Evolutionary conservation across 179 eudicot genomes (phyloP).

Genomic region (Actinidia chinensis): DNA sequence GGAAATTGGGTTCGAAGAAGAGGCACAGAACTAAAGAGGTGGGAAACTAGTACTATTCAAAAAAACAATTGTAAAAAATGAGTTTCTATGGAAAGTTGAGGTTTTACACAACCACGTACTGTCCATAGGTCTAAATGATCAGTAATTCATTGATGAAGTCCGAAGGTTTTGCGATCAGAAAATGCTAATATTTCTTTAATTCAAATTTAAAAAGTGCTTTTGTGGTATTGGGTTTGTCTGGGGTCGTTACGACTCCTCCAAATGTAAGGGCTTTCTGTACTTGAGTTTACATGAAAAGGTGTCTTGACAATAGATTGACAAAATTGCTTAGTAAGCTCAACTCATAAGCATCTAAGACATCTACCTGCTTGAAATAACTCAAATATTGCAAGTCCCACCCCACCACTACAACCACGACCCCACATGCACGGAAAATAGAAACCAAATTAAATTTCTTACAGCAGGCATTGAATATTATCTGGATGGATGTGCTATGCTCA

Average conservation of each 20-base stretch:
- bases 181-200: neutral
- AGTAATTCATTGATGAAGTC: neutral
- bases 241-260: neutral
- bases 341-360: neutral
- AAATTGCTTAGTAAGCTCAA: neutral
- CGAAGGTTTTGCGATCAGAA: neutral
- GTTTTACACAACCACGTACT: neutral
- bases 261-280: neutral
- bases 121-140: too few relatives aligned
- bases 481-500: too few relatives aligned
- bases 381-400: neutral
- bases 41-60: neutral
- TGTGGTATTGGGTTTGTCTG: neutral
- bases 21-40: neutral
- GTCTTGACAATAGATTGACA: neutral
- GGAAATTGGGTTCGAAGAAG: neutral
- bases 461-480: too few relatives aligned
- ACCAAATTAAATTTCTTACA: too few relatives aligned
- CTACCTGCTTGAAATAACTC: neutral
- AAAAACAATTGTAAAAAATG: neutral
- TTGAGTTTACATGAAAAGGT: neutral
- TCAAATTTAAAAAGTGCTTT: conserved; percentile 2
- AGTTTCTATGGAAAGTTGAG: conserved; percentile 1
- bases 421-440: too few relatives aligned
- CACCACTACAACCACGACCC: too few relatives aligned